These are phyloP conservation scores for Cystofilobasidium ferigula DNA, from an alignment of 768 basidiomycete species.

Conservation along the genomic window DNA sequence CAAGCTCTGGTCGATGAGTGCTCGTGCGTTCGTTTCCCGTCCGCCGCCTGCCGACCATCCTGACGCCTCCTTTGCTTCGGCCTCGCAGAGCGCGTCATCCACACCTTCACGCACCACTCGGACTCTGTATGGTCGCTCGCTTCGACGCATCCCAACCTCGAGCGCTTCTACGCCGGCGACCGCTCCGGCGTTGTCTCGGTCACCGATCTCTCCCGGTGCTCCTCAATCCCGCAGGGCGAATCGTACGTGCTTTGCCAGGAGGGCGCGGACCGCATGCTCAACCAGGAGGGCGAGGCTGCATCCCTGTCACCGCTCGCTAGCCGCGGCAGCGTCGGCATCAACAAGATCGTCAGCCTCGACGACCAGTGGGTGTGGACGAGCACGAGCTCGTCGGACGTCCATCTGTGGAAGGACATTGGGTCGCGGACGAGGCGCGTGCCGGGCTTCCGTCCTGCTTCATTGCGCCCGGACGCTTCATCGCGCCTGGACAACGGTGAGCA, in stretches of 20 bases:
- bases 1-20: constrained; percentile 84
- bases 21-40: background rate
- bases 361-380: constrained; percentile 85
- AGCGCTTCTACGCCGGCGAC: constrained; percentile 89
- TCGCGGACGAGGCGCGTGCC: constrained; percentile 29
- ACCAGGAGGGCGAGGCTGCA: constrained; percentile 22
- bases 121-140: constrained; percentile 83
- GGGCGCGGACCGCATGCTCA: constrained; percentile 19
- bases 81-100: constrained; percentile 70
- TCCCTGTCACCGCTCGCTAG: constrained; percentile 26
- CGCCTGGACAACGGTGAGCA: constrained; percentile 28
- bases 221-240: constrained; percentile 75
- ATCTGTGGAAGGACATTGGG: constrained; percentile 60
- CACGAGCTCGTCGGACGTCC: constrained; percentile 66
- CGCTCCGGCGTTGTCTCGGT: constrained; percentile 77
- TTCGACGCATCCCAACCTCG: constrained; percentile 74
- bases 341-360: constrained; percentile 69
- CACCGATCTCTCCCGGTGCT: constrained; percentile 75
- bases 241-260: constrained; percentile 62
- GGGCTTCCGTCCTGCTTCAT: constrained; percentile 13
- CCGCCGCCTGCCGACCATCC: no score
- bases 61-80: constrained; percentile 21
- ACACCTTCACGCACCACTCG: constrained; percentile 91
- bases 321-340: constrained; percentile 63
- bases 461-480: constrained; percentile 3